Evolutionary conservation across 768 basidiomycete species (phyloP), one percentile per base, ranked within the genome.

Genomic region (Albatrellus ellisii): DNA sequence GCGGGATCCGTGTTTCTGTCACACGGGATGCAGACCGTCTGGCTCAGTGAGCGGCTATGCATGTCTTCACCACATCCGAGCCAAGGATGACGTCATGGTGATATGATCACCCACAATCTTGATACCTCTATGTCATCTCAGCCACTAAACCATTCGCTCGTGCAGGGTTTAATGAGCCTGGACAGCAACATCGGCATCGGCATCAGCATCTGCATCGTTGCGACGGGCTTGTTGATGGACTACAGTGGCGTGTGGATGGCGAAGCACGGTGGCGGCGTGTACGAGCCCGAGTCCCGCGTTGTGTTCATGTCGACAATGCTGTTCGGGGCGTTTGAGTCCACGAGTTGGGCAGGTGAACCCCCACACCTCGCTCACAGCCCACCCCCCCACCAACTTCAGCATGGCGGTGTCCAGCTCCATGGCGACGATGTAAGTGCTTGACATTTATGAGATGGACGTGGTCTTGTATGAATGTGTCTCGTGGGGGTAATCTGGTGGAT

Each of bases 241-340:
- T 66, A 58, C 56, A 60, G 63, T 21, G 63, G 62, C 2, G 59
- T 65, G 8, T 66, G 64, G 64, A 51, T 68, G 25, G 61, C 68
- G 1, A 64, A 57, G 41, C 59, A 62, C 7, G 69, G 69, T 38
- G 59, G 59, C 35, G 68, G 69, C 1, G 54, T 67, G 6, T 70
- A 67, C 48, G 69, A 68, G 46, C 67, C 68, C 1, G 68, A 70
- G 48, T 68, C 63, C 50, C 56, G 65, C 17, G 62, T 69, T 9
- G 45, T 64, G 29, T 66, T 69, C 53, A 56, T 67, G 45, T 34
- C 59, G 7, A 54, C 59, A 10, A 68, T 67, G 65, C 54, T 68
- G 10, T 57, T 66, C 44, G 64, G 65, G 11, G 56, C 67, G 3
- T 63, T 66, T 45, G 68, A 66, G n/a, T 70, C 66, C 50, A 59